Evolutionary conservation across 2,329 filamentous ascomycete genomes (phyloP).

Genomic region (Paecilomyces dactylethromorphus): DNA sequence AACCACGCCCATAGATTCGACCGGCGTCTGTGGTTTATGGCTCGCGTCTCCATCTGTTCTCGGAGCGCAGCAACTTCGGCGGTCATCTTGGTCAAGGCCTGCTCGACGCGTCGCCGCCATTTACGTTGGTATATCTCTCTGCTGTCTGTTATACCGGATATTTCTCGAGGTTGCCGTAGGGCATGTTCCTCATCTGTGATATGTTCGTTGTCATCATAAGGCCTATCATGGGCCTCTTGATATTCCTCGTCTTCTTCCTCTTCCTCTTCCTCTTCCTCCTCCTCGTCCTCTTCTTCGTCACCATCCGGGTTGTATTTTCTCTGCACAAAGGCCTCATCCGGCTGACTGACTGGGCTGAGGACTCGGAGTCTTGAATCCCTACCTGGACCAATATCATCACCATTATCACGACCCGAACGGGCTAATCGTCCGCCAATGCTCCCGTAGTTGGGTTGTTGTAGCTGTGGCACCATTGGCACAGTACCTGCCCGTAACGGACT

Average conservation of each 20-base stretch:
- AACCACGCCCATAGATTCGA: conserved; percentile 64
- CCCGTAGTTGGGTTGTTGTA: conserved; percentile 27
- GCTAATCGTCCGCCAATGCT: conserved; percentile 30
- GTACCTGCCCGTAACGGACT: conserved; percentile 23
- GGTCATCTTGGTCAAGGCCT: conserved; percentile 79
- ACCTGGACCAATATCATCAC: conserved; percentile 41
- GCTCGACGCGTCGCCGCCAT: conserved; percentile 79
- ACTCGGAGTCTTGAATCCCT: conserved; percentile 59
- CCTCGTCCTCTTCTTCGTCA: conserved; percentile 38
- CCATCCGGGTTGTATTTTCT: conserved; percentile 34
- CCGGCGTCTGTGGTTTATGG: conserved; percentile 62
- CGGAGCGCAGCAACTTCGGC: conserved; percentile 86
- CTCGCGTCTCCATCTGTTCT: conserved; percentile 76
- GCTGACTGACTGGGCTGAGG: conserved; percentile 79
- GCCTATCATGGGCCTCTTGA: conserved; percentile 27
- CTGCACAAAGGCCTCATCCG: conserved; percentile 53
- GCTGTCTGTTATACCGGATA: conserved; percentile 10
- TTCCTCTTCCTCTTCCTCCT: too few species aligned
- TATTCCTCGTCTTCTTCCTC: conserved; percentile 33
- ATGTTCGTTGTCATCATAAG: conserved; percentile 20
- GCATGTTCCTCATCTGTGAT: conserved; percentile 18
- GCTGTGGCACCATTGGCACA: conserved; percentile 19
- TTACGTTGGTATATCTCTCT: conserved; percentile 39
- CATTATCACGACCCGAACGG: conserved; percentile 21
- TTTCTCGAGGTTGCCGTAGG: conserved; percentile 1